Evolutionary conservation across 768 basidiomycete genomes (phyloP).

Genomic region (Serendipita sp.): DNA sequence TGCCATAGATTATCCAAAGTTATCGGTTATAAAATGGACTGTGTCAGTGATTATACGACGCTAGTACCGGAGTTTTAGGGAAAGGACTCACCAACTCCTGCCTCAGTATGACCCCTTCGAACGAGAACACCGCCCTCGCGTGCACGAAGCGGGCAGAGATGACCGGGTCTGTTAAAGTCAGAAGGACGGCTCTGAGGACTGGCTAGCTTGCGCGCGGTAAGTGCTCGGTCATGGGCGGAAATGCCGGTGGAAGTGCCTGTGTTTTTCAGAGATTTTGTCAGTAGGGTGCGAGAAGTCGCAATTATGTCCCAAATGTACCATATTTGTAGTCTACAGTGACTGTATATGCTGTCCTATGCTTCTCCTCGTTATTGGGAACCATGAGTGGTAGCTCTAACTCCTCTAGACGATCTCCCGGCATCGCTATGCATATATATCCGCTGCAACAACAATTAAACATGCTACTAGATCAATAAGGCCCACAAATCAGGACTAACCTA

Average conservation of each 20-base stretch:
- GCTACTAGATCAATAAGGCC: background rate
- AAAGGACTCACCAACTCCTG: constrained; percentile 37
- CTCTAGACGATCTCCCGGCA: constrained; percentile 59
- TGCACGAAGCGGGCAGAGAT: constrained; percentile 85
- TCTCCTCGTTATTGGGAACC: constrained; percentile 80
- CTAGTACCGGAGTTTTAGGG: no score
- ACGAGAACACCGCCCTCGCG: constrained; percentile 67
- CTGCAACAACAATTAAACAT: constrained; percentile 24
- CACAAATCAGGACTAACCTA: constrained; percentile 37
- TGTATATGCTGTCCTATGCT: constrained; percentile 86
- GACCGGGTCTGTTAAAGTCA: constrained; percentile 86
- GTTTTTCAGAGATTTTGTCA: background rate
- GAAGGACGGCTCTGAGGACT: constrained; percentile 28
- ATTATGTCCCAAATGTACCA: constrained; percentile 31
- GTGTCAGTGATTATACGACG: background rate
- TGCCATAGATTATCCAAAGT: background rate
- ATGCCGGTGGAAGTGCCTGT: constrained; percentile 89
- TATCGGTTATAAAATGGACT: background rate
- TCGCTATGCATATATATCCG: constrained; percentile 82
- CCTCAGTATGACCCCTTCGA: constrained; percentile 90
- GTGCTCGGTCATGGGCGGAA: constrained; percentile 83
- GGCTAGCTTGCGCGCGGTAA: constrained; percentile 74
- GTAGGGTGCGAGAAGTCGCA: background rate
- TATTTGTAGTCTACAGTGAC: constrained; percentile 87
- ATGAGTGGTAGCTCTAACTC: constrained; percentile 82